phyloP scores from a whole-genome alignment of 2,329 filamentous ascomycete genomes.

The Fusarium sp. region DNA sequence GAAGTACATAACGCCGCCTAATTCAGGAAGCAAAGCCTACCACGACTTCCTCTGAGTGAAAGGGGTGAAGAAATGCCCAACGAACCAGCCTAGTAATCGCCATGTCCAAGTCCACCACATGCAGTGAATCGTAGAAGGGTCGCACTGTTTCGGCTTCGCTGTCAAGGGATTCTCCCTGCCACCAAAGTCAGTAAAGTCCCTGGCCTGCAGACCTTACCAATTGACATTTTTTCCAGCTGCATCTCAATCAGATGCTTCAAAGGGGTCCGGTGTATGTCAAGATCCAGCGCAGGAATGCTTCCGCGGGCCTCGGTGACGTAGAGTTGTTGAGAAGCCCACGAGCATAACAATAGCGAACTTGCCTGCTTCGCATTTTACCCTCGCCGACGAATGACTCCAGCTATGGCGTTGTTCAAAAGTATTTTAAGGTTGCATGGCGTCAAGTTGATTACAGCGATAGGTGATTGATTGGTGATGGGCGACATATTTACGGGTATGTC shows the following conservation, averaged over 20 bases:
- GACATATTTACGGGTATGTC: conserved; percentile 48
- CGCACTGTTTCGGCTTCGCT: neutral
- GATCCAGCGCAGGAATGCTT: neutral
- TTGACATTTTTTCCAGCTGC: neutral
- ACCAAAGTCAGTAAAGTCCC: conserved; percentile 25
- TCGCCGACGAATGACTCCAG: neutral
- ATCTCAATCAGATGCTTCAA: neutral
- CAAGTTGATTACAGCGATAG: conserved; percentile 47
- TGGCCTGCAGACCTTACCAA: conserved; percentile 33
- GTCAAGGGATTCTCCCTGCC: conserved; percentile 12
- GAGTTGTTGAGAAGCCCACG: neutral
- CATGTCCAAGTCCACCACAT: neutral
- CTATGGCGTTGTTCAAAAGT: conserved; percentile 19
- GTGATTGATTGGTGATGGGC: conserved; percentile 42
- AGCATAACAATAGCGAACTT: neutral
- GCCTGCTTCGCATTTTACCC: neutral
- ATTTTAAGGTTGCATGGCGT: conserved; percentile 37
- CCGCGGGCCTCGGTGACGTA: neutral
- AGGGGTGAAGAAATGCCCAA: neutral
- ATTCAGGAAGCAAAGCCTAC: neutral
- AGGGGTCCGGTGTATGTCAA: neutral
- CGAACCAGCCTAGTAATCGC: neutral
- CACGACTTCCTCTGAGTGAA: neutral
- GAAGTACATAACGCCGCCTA: neutral
- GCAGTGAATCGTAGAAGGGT: neutral